Base-by-base conservation (phyloP, 352 stramenopile genomes). In the Phytophthora sp. region DNA sequence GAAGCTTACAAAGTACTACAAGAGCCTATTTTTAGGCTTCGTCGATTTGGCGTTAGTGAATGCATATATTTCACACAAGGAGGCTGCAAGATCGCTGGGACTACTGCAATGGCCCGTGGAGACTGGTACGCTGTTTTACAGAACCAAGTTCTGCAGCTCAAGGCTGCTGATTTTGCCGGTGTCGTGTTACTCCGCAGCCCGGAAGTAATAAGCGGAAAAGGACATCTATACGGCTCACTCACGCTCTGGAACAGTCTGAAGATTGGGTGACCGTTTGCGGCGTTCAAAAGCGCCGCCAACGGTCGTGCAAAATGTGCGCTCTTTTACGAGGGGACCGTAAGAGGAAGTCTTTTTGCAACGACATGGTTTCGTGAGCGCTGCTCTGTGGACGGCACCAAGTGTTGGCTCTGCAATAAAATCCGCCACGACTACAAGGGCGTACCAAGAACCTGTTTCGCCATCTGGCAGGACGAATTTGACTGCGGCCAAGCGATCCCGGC, bases 201-300 rank as follows among this genome's bases (percentile, higher is more conserved):
- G 23, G 11, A 50, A 33, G 38, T 2, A 26, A 26, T 7, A 52
- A 36, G 4, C 38, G n/a, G 4, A n/a, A 16, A 5, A 15, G 7
- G 0, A n/a, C n/a, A n/a, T n/a, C n/a, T n/a, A 16, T 15, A 24
- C 53, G 38, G n/a, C 2, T 7, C n/a, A 30, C 3, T 3, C 53
- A 60, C 27, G 30, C 27, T 4, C 38, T 29, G 5, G 30, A 24
- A 6, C 38, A 60, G 15, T 20, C n/a, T 7, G 38, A 52, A 2
- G 39, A 52, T 18, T 60, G 39, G 24, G 53, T 44, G 5, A 51
- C 27, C 7, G 30, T 60, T 4, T 31, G 16, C 7, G 38, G 39
- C 2, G 39, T 60, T 33, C 53, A 60, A 20, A 60, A 60, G 31
- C 30, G 39, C 3, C 20, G 53, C 5, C 36, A 52, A 21, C 38